Base-by-base conservation (phyloP, 2,329 filamentous ascomycete genomes). In the Nemania sp. region DNA sequence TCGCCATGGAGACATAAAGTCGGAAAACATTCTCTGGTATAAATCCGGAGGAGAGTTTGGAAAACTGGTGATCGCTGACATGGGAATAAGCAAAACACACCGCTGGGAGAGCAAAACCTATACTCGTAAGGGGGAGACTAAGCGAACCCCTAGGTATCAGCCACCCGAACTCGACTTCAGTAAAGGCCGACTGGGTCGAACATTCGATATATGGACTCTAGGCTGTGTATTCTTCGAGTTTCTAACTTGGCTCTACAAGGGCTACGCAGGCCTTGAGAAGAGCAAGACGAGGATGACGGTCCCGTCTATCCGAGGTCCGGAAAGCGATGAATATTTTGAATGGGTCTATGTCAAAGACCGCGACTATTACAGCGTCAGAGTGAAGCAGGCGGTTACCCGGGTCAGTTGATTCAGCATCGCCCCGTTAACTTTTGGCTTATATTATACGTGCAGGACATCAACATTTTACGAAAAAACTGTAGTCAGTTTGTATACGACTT, bases 1-100 rank as follows among this genome's bases (percentile, higher is more conserved):
- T 2, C 54, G 61, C 18, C 61, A 63, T 29, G 61, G 57, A 12
- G 61, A 60, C 15, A 51, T 63, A 1, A 63, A 61, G 42, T 39
- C 61, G 3, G 54, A 52, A 12, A 64, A 64, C 20, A 57, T 64
- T 43, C 50, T 64, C 13, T 50, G 47, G 40, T 64, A 54, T 10
- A 25, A 43, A 17, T 55, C 43, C 13, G 6, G 15, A 13, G 46
- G 42, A 13, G 46, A 35, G 5, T 37, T 55, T 5, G 58, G 58
- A 2, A 46, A 37, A 3, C 50, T 64, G 15, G 56, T 58, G n/a
- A 60, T 64, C 21, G 25, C 29, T n/a, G 61, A 61, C n/a, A 58
- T 64, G 45, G 61, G 61, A 2, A n/a, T 58, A 42, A 53, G 54
- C 13, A 37, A 55, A 37, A 32, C n/a, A 1, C 45, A 51, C 40